Evolutionary conservation across 139 green algal species (phyloP), one percentile per base, ranked within the genome.

Genomic region (Desmodesmus armatus): DNA sequence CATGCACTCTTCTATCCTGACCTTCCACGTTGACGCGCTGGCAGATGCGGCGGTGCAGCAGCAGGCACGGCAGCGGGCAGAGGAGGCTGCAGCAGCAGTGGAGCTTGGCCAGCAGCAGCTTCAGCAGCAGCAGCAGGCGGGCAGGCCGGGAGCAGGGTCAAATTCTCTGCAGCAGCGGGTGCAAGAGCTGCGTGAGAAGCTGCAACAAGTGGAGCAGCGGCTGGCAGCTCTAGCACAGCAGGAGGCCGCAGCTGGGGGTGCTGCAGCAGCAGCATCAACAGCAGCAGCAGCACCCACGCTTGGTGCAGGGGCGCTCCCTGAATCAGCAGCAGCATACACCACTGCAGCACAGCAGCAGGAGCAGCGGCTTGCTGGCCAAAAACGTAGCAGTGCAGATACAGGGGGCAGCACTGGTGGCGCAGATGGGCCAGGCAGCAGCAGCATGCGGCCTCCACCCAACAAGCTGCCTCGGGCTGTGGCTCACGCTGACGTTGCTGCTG

Each of bases 1-100:
- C 27, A 86, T 65, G 21, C 80, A 86, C 29, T 43, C 67, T 0
- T 85, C 80, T 7, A 86, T 90, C 17, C 40, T 72, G 1, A 71
- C 71, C 17, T 77, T 87, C 6, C 89, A 92, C 43, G 73, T 92
- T n/a, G 89, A 92, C 44, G 41, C 84, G 0, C 43, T 92, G 13
- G 86, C 86, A 2, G 86, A 88, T 21, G 41, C n/a, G 6, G n/a
- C 71, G 33, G 27, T 79, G 33, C 43, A 60, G 29, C 43, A 84
- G 7, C 49, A 81, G 67, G 53, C 82, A n/a, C 86, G 83, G 39
- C 40, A 81, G 40, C 78, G 75, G 81, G 51, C 77, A 17, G 51
- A 75, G 37, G 37, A 3, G 37, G 58, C 33, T 29, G 51, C 51
- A 72, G 70, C 51, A 53, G 70, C 82, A 63, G 35, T 25, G 83